Percentiles rank a stretch among this genome's conserved stretches.
These are phyloP conservation scores for Ceriops zippeliana DNA, from an alignment of 345 rosid genomes.

Conservation along the genomic window DNA sequence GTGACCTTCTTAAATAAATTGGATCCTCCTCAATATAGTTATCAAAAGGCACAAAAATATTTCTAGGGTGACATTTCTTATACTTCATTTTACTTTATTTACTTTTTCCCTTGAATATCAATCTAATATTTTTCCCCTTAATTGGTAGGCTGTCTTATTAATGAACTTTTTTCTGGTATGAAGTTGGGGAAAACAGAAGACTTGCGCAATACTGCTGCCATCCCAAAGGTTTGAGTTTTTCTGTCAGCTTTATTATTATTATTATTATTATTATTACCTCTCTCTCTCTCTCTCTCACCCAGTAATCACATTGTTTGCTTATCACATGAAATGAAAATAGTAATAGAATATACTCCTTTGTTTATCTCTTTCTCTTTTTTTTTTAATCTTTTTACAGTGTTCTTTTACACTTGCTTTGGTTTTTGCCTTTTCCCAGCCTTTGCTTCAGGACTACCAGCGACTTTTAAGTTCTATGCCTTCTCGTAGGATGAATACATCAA, in stretches of 20 bases:
- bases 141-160: conserved; percentile 74
- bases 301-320: background rate
- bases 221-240: conserved; percentile 67
- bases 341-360: background rate
- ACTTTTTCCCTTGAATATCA: background rate
- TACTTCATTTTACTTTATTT: background rate
- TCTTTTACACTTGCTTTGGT: conserved; percentile 30
- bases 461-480: conserved; percentile 94
- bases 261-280: background rate
- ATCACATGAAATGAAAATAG: background rate
- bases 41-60: no score
- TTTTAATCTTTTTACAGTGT: background rate
- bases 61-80: background rate
- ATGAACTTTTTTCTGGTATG: conserved; percentile 84
- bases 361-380: background rate
- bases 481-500: conserved; percentile 94
- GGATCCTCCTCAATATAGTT: background rate
- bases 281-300: conserved; percentile 3
- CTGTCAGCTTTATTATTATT: no score
- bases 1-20: no score
- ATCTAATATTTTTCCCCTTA: conserved; percentile 7
- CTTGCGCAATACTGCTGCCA: conserved; percentile 84
- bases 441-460: conserved; percentile 99
- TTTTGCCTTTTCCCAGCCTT: conserved; percentile 67
- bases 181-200: conserved; percentile 93